Base-by-base conservation (phyloP, 2,329 filamentous ascomycete genomes). In the Colletotrichum tofieldiae region DNA sequence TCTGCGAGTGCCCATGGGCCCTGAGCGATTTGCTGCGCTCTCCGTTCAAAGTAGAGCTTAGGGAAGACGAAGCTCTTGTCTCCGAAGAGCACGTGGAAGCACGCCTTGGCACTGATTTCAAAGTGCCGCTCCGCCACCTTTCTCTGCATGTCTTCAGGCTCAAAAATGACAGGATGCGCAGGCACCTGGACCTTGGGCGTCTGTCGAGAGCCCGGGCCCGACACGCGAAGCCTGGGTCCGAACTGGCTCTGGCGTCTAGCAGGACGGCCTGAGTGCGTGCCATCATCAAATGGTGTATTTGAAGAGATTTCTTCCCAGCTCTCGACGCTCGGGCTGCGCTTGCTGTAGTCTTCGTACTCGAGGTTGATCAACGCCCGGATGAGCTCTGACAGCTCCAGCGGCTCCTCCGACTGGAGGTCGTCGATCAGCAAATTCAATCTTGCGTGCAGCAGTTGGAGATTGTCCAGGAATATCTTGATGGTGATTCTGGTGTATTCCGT, bases 1-100 rank as follows among this genome's bases (percentile, higher is more conserved):
- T 95, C 93, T 4, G 90, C 85, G 60, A 91, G 86, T 23, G 87
- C 86, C 96, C 96, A 99, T 0, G 96, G 94, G 0, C 94, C 93
- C 82, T 98, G 95, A 2, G 93, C 91, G 74, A 98, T 95, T 74
- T 92, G 91, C 80, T 92, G 90, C 18, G 93, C 94, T 77, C 92
- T 89, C 63, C 93, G 89, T 80, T 97, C 94, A 79, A 94, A 93
- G 80, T 98, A 96, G 39, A 98, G 86, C 78, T 96, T 91, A 77
- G 96, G 94, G 83, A 98, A 99, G 49, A 98, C 92, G 43, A 95
- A 94, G 80, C 94, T 97, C 83, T 96, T 97, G 82, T 99, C 96
- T 47, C 96, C 96, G 81, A 98, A 99, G 63, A 99, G 88, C 20
- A 98, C 94, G 79, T 98, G 96, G 81, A 98, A 99, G 70, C 98